phyloP scores from a whole-genome alignment of 345 rosid genomes.

The Isatis tinctoria region DNA sequence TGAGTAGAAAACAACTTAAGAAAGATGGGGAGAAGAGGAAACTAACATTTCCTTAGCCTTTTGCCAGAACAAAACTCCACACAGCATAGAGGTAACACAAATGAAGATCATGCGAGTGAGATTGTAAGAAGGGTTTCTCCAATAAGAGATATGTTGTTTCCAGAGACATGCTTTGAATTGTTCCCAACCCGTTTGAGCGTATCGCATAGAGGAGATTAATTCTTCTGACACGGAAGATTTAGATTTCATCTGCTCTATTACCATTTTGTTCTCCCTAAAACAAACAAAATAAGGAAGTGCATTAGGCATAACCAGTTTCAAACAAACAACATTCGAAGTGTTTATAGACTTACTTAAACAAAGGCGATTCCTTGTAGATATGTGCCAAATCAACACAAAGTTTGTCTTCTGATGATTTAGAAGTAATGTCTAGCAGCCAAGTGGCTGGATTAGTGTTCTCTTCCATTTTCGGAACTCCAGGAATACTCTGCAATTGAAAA shows the following conservation, averaged over 20 bases:
- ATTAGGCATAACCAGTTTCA: neutral
- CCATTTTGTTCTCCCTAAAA: conserved; percentile 30
- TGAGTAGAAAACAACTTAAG: neutral
- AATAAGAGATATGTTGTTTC: conserved; percentile 55
- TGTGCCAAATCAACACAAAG: conserved; percentile 38
- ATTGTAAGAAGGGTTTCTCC: conserved; percentile 57
- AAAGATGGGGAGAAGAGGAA: neutral
- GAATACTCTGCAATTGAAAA: conserved; percentile 20
- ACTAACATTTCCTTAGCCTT: conserved; percentile 45
- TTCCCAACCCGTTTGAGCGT: conserved; percentile 36
- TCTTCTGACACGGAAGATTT: conserved; percentile 21
- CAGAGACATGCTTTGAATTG: conserved; percentile 56
- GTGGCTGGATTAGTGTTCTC: conserved; percentile 47
- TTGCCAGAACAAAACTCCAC: conserved; percentile 48
- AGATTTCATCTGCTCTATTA: conserved; percentile 20
- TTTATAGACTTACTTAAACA: conserved; percentile 23
- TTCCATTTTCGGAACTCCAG: conserved; percentile 36
- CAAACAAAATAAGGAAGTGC: neutral
- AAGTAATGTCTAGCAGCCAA: conserved; percentile 48
- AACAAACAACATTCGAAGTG: neutral
- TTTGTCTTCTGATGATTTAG: conserved; percentile 34
- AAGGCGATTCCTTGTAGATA: conserved; percentile 32
- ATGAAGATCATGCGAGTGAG: conserved; percentile 36
- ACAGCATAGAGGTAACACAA: conserved; percentile 26
- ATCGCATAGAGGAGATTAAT: conserved; percentile 28